phyloP scores from a whole-genome alignment of 345 rosid species.

The Hibiscus tridactylites region DNA sequence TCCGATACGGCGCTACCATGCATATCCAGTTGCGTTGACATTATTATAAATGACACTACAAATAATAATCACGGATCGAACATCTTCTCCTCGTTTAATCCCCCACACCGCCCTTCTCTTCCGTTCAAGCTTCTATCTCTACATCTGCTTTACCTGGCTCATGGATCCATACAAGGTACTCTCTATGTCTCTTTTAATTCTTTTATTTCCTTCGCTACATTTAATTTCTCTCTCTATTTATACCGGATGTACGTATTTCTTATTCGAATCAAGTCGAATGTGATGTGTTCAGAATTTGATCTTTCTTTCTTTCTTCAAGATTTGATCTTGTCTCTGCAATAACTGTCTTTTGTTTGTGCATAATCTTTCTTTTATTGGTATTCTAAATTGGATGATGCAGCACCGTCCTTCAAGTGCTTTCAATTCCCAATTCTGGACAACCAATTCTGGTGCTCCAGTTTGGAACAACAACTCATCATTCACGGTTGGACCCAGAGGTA shows the following conservation, averaged over 20 bases:
- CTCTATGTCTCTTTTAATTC: neutral
- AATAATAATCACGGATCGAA: neutral
- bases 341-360: neutral
- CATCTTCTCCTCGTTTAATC: neutral
- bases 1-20: too few species aligned
- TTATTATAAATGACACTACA: too few species aligned
- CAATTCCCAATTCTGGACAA: conserved; percentile 45
- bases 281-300: neutral
- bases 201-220: neutral
- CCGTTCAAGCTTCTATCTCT: neutral
- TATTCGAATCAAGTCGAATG: neutral
- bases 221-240: neutral
- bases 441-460: conserved; percentile 66
- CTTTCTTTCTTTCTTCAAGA: neutral
- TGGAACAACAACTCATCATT: conserved; percentile 61
- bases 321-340: neutral
- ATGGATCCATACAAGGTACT: conserved; percentile 31
- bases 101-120: neutral
- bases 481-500: conserved; percentile 59
- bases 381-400: conserved; percentile 21
- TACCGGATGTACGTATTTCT: neutral
- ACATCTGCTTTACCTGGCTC: neutral
- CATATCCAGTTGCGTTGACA: too few species aligned
- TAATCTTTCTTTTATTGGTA: neutral
- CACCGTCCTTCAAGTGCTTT: conserved; percentile 48